Evolutionary conservation across 371 early-diverging fungal genomes (phyloP), one percentile per base, ranked within the genome.

Genomic region (Apophysomyces trapeziformis): DNA sequence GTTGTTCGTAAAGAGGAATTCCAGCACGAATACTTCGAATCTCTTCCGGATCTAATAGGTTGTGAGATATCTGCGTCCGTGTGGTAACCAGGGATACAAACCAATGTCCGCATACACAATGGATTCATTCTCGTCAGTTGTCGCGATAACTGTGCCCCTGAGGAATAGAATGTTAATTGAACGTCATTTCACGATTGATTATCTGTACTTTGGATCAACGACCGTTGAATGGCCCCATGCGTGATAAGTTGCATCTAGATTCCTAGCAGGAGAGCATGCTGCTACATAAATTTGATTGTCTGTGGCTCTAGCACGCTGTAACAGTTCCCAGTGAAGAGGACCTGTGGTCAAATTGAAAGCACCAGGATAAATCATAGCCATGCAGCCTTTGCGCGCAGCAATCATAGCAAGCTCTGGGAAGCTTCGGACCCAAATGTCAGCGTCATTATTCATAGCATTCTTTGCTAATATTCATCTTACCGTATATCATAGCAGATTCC

Each of bases 401-500:
- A 96, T 86, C 89, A 91, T 94, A 45, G 98, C 96, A 74, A 96
- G 74, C 68, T 98, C 98, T 0, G 99, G 99, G 74, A 99, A 99
- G 46, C 87, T 79, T 21, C 14, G 32, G 32, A 26, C 32, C 32
- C 32, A 26, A 26, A 26, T 26, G 32, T 3, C 32, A 26, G 32
- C 32, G 16, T 7, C 18, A 5, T 43, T 56, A 44, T 58, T 39
- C 39, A 38, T n/a, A 4, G 13, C 46, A 9, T 14, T 6, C 9
- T 65, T n/a, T 26, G 35, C 1, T 47, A n/a, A 21, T 8, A 7
- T 45, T 7, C 2, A 37, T 11, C 65, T 13, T 67, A 73, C 67
- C 96, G 75, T 38, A 98, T 92, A 64, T 98, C 98, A 70, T 99
- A 99, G 72, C 99, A 99, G 38, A 99, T 97, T 14, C 93, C 99